Evolutionary conservation across 2,329 filamentous ascomycete species (phyloP), one percentile per base, ranked within the genome.

Genomic region (Coniochaeta ligniaria): DNA sequence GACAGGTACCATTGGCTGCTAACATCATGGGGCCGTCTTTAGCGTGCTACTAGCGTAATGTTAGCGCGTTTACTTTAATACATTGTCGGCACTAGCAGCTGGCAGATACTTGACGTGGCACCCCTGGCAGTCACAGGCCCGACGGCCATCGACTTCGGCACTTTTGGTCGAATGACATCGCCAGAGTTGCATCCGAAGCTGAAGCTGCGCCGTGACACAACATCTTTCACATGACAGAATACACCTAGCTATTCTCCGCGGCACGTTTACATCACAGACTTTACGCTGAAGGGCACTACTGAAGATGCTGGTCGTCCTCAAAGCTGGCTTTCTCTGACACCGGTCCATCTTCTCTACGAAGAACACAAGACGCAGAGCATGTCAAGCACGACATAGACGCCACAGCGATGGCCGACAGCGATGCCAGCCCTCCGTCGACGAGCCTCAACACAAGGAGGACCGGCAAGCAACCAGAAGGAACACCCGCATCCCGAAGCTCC

Each of bases 341-440:
- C 24, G 14, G 17, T 41, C 38, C 16, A 3, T 41, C 38, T 41
- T 41, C 17, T 38, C 3, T 12, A 36, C 35, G 6, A 36, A 36
- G 35, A 36, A 24, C 43, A 43, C 38, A 47, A 47, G 22, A 16
- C 26, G n/a, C 31, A 36, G 31, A 57, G 28, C 31, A 57, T 57
- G 54, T 36, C n/a, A 57, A 57, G 54, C n/a, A 36, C 31, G 31
- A 36, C 17, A 36, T 22, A 35, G 26, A 38, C 54, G 54, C 7
- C 54, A 58, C 38, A 58, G 56, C 38, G 22, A 58, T 58, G 56
- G 35, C 56, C 56, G 36, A 58, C 35, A 31, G 22, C 56, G 56
- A 45, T 45, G 56, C 38, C 56, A 58, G 56, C 56, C 6, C 35
- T 58, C 56, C 14, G 24, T 6, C 35, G 1, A 20, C 6, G 14